A percentile compares a stretch with the other conserved stretches of the same genome.
These are phyloP conservation scores for Cercospora sesami DNA, from an alignment of 2,329 filamentous ascomycete species.

Conservation along the genomic window DNA sequence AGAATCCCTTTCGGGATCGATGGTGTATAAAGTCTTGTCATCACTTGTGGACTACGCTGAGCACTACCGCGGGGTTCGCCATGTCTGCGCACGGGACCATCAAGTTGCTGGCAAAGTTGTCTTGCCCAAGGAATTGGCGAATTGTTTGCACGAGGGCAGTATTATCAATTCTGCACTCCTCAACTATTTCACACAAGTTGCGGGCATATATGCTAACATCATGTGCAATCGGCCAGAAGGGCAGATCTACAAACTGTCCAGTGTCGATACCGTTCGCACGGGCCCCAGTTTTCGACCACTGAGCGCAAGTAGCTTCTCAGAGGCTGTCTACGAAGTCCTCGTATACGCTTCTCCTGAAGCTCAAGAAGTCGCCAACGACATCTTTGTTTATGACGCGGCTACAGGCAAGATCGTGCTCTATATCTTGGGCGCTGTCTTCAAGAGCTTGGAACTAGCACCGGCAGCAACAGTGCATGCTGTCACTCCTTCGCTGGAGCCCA, in stretches of 20 bases:
- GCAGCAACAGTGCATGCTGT: neutral
- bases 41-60: slow-evolving; percentile 10
- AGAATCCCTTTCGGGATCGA: slow-evolving; percentile 2
- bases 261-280: neutral
- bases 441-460: neutral
- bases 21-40: slow-evolving; percentile 10
- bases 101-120: slow-evolving; percentile 8
- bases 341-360: slow-evolving; percentile 5
- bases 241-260: neutral
- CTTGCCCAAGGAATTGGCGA: slow-evolving; percentile 1
- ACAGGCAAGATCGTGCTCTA: slow-evolving; percentile 3
- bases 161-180: slow-evolving; percentile 1
- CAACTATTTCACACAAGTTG: slow-evolving; percentile 9
- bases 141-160: neutral
- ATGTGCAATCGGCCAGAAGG: slow-evolving; percentile 1
- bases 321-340: slow-evolving; percentile 4
- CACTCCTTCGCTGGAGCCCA: neutral
- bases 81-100: neutral
- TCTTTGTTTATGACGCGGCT: slow-evolving; percentile 11
- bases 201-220: slow-evolving; percentile 4
- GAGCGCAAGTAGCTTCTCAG: neutral
- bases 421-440: slow-evolving; percentile 11
- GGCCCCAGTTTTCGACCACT: slow-evolving; percentile 1
- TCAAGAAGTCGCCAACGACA: slow-evolving; percentile 1
- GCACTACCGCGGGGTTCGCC: slow-evolving; percentile 1